Percentiles rank a stretch among this genome's conserved stretches.
Conservation (phyloP, 1,139 yeast species). For the Diutina ranongensis region DNA sequence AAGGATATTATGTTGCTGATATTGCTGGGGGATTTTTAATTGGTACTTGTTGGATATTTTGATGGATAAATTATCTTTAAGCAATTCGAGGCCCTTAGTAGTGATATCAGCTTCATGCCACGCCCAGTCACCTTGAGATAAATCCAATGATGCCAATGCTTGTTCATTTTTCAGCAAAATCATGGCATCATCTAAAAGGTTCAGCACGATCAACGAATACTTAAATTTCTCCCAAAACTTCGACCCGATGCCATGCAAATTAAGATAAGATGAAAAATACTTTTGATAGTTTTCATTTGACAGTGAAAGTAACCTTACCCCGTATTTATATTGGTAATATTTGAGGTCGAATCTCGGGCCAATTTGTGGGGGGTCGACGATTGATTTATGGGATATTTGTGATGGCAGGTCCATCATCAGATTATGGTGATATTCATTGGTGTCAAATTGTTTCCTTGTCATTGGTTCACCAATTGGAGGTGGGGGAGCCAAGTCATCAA, state of each 20-base stretch:
- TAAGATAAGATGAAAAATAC: constrained; percentile 9
- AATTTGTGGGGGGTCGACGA: neutral
- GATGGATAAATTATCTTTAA: constrained; percentile 7
- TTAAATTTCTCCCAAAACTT: constrained; percentile 32
- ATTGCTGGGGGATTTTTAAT: constrained; percentile 7
- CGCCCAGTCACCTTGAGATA: constrained; percentile 9
- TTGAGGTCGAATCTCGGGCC: neutral
- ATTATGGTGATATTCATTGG: no score
- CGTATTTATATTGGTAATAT: constrained; percentile 4
- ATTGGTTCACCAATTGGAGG: neutral
- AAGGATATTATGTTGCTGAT: constrained; percentile 6
- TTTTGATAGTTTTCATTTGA: constrained; percentile 10
- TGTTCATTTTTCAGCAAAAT: constrained; percentile 34
- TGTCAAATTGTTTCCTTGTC: no score
- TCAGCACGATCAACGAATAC: constrained; percentile 28
- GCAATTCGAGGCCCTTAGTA: constrained; percentile 8
- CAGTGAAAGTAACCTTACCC: constrained; percentile 2
- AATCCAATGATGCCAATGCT: constrained; percentile 14
- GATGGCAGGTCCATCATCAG: no score
- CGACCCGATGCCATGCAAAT: neutral
- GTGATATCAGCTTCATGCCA: constrained; percentile 12
- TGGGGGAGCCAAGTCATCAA: constrained; percentile 4
- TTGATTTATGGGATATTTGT: no score
- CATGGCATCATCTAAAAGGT: constrained; percentile 33
- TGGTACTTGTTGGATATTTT: constrained; percentile 7